These are phyloP conservation scores for Millerago galiae DNA, from an alignment of 805 yeast genomes.

Conservation along the genomic window DNA sequence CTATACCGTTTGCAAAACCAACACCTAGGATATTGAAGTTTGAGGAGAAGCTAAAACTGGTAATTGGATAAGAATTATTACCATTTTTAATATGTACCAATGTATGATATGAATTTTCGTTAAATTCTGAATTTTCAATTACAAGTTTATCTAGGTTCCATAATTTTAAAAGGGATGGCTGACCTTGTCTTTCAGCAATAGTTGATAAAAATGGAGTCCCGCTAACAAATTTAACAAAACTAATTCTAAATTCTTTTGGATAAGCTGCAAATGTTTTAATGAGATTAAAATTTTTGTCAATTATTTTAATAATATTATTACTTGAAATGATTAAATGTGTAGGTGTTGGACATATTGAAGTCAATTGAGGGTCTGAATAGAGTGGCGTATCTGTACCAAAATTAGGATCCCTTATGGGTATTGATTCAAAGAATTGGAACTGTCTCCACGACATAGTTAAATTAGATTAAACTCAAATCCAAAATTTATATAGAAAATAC, in stretches of 20 bases:
- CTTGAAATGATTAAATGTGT: constrained; percentile 57
- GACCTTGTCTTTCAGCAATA: constrained; percentile 68
- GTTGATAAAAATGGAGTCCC: constrained; percentile 54
- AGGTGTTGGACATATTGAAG: constrained; percentile 55
- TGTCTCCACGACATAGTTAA: constrained; percentile 54
- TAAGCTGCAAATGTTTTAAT: constrained; percentile 54
- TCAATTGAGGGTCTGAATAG: constrained; percentile 71
- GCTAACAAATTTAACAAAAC: constrained; percentile 44
- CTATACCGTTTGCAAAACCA: constrained; percentile 82
- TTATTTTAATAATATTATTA: constrained; percentile 49
- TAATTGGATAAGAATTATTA: constrained; percentile 70
- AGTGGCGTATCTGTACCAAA: constrained; percentile 54
- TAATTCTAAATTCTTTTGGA: constrained; percentile 57
- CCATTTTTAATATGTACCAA: constrained; percentile 62
- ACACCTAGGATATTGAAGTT: constrained; percentile 62
- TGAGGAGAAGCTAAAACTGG: constrained; percentile 49
- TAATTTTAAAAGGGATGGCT: constrained; percentile 58
- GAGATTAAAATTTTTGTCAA: constrained; percentile 43
- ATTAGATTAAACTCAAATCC: too few species aligned
- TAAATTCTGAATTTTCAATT: constrained; percentile 23
- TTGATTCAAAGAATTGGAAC: constrained; percentile 77
- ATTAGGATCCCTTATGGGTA: constrained; percentile 81
- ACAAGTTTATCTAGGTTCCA: constrained; percentile 61
- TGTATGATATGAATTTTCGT: constrained; percentile 46
- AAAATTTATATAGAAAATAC: neutral